Percentiles rank a stretch among this genome's conserved stretches.
These are phyloP conservation scores for Debaryomyces nepalensis DNA, from an alignment of 1,139 yeast species.

Conservation along the genomic window DNA sequence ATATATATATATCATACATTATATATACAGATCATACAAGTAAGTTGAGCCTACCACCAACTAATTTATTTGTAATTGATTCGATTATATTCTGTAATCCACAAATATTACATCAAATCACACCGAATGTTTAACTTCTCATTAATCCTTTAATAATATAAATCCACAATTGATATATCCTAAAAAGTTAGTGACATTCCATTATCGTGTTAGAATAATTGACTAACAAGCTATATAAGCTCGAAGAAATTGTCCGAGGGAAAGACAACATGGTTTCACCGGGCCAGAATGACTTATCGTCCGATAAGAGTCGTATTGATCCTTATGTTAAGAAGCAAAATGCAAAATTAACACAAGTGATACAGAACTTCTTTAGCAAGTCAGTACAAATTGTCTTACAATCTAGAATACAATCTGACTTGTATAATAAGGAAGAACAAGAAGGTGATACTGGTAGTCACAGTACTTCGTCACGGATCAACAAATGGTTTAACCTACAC, in stretches of 20 bases:
- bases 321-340: slow-evolving; percentile 30
- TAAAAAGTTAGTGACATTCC: slow-evolving; percentile 1
- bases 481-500: slow-evolving; percentile 75
- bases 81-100: neutral
- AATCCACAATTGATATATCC: neutral
- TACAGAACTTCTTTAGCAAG: slow-evolving; percentile 72
- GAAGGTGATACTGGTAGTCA: slow-evolving; percentile 15
- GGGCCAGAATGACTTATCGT: slow-evolving; percentile 11
- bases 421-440: slow-evolving; percentile 10
- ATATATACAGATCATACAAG: neutral
- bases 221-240: neutral
- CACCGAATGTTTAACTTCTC: slow-evolving; percentile 9
- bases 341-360: slow-evolving; percentile 48
- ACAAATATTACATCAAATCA: neutral
- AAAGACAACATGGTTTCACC: slow-evolving; percentile 16
- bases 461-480: slow-evolving; percentile 30
- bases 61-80: neutral
- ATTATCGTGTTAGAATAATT: neutral
- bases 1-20: neutral
- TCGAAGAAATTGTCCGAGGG: slow-evolving; percentile 1
- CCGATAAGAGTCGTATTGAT: slow-evolving; percentile 23
- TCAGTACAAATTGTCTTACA: slow-evolving; percentile 59
- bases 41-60: neutral
- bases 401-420: slow-evolving; percentile 23
- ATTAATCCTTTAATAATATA: slow-evolving; percentile 2